phyloP scores from a whole-genome alignment of 2,329 filamentous ascomycete species.

The Neonectria punicea region DNA sequence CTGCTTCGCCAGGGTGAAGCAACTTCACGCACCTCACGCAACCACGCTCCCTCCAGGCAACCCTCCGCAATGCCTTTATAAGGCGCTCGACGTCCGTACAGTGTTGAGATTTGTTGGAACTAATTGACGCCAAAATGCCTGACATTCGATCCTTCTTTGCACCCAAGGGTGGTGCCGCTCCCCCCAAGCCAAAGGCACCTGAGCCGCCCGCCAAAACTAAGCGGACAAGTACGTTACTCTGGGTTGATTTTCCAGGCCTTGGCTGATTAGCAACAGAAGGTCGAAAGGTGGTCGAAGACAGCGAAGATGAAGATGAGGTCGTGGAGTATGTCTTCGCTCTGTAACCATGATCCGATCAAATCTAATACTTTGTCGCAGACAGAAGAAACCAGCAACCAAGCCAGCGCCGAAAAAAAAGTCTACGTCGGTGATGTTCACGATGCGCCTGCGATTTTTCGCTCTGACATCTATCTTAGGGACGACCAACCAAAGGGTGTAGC shows the following conservation, averaged over 20 bases:
- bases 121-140: constrained; percentile 67
- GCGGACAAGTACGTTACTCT: constrained; percentile 55
- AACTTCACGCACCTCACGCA: constrained; percentile 22
- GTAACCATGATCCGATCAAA: constrained; percentile 3
- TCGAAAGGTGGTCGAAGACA: constrained; percentile 82
- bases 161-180: constrained; percentile 72
- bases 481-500: constrained; percentile 59
- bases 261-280: constrained; percentile 52
- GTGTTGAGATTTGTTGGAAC: constrained; percentile 12
- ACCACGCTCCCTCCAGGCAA: constrained; percentile 34
- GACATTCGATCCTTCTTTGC: constrained; percentile 95
- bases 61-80: constrained; percentile 37
- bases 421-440: constrained; percentile 50
- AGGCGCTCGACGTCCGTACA: constrained; percentile 22
- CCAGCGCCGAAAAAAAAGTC: constrained; percentile 65
- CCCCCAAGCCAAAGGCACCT: constrained; percentile 61
- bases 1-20: constrained; percentile 29
- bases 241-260: not conserved
- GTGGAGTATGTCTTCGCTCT: constrained; percentile 56
- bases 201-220: constrained; percentile 56
- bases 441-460: not conserved
- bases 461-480: constrained; percentile 44
- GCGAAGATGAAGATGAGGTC: constrained; percentile 75
- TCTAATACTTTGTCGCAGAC: constrained; percentile 36
- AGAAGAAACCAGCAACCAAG: constrained; percentile 66